phyloP scores from a whole-genome alignment of 257 asterid genomes.

The Gentiana dahurica region DNA sequence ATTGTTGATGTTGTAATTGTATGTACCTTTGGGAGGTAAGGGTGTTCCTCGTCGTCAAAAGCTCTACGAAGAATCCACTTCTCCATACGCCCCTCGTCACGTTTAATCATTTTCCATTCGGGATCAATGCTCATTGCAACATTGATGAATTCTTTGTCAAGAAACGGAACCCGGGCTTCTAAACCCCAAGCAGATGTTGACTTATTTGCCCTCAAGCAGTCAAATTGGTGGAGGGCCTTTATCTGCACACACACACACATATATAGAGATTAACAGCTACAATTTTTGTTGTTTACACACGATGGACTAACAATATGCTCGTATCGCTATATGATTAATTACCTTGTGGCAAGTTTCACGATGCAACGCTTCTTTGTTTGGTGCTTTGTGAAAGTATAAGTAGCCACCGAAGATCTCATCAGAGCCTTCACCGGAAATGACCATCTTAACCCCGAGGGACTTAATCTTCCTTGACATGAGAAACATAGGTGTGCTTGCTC shows the following conservation, averaged over 20 bases:
- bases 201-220: conserved; percentile 92
- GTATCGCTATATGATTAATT: not conserved
- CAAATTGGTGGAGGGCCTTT: conserved; percentile 94
- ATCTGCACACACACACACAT: conserved; percentile 31
- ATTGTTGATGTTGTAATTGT: conserved; percentile 5
- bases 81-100: conserved; percentile 65
- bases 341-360: conserved; percentile 87
- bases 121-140: conserved; percentile 95
- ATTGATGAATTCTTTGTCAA: conserved; percentile 78
- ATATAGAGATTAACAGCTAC: not conserved
- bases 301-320: not conserved
- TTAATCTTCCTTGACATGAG: conserved; percentile 96
- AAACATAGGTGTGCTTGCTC: conserved; percentile 99
- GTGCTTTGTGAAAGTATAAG: conserved; percentile 86
- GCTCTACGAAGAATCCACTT: conserved; percentile 95
- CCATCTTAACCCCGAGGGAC: conserved; percentile 95
- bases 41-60: conserved; percentile 78
- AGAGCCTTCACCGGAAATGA: conserved; percentile 96
- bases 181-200: conserved; percentile 97
- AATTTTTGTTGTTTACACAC: not conserved
- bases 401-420: conserved; percentile 98
- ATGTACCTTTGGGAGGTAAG: conserved; percentile 93
- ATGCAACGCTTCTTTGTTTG: conserved; percentile 89
- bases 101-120: conserved; percentile 82
- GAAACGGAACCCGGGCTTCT: conserved; percentile 91